Base-by-base conservation (phyloP, 78 protist genomes). In the Dictyostelium brefeldianum region DNA sequence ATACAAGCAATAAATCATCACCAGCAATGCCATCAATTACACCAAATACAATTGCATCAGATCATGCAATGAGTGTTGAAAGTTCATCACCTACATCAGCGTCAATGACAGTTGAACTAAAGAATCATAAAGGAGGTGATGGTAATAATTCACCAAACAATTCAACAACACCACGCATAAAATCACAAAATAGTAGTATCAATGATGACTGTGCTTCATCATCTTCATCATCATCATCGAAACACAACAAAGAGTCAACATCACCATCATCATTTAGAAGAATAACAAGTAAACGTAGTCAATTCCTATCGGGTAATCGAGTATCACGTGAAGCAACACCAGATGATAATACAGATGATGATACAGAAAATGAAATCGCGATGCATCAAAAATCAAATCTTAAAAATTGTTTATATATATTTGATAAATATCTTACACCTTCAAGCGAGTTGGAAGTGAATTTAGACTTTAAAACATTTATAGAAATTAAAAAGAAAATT, bases 381-480 rank as follows among this genome's bases (percentile, higher is more conserved):
- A 54, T 70, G 22, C 36, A 43, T 10, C 64, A 46, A 46, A 77
- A 59, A 47, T 18, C 78, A 7, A 87, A 87, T 50, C 36, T 77
- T 7, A 70, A 77, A 54, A 74, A 29, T 4, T 81, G 83, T 12
- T 36, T 51, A 15, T 75, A 77, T 27, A 36, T 87, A 20, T 87
- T 87, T 71, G 92, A 87, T 17, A 87, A 87, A 50, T 87, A 87
- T 43, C 62, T 87, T 14, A 75, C 82, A 27, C 83, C 92, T 5
- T 31, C 25, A 6, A 77, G 83, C n/a, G 54, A 79, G 17, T 64
- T 74, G 41, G 92, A 87, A 53, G 92, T 87, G 51, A 87, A 87
- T 77, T 59, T 87, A 29, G 92, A 87, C 48, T 87, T 56, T 27
- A 79, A 80, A 27, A 87, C 92, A 14, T 77, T 77, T 65, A 87